These are phyloP conservation scores for Flaveria sonorensis DNA, from an alignment of 129 eudicot species.

Conservation along the genomic window DNA sequence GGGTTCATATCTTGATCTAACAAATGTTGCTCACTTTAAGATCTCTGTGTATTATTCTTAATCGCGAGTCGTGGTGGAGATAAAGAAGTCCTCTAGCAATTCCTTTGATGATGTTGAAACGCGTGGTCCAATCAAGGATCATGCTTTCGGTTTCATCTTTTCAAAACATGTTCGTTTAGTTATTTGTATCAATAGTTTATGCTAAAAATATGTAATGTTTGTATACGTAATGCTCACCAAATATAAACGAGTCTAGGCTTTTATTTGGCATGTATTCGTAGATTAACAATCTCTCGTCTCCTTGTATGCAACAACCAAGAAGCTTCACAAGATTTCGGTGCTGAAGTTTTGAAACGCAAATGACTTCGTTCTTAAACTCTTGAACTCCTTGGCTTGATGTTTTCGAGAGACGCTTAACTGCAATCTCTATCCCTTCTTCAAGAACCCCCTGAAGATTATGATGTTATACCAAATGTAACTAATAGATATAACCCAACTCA, in stretches of 20 bases:
- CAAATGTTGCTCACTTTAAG: constrained; percentile 46
- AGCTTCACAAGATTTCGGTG: constrained; percentile 26
- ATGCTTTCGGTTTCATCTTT: neutral
- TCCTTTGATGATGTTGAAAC: constrained; percentile 41
- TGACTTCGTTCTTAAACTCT: constrained; percentile 26
- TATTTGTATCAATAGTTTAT: neutral
- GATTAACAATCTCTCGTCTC: constrained; percentile 17
- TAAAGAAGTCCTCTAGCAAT: constrained; percentile 48
- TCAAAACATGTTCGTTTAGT: neutral
- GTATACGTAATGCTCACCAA: constrained; percentile 22
- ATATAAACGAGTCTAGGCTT: constrained; percentile 29
- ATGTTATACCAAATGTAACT: neutral
- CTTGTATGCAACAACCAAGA: constrained; percentile 27
- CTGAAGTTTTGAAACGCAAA: constrained; percentile 24
- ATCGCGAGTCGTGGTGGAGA: constrained; percentile 40
- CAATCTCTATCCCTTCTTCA: constrained; percentile 19
- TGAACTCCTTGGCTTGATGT: constrained; percentile 8
- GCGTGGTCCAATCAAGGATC: constrained; percentile 36
- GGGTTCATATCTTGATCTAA: constrained; percentile 44
- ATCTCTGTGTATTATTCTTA: constrained; percentile 46
- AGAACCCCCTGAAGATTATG: constrained; percentile 19
- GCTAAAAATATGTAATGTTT: neutral
- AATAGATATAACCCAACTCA: too few relatives aligned
- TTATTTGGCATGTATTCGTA: constrained; percentile 22
- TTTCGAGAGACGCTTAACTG: constrained; percentile 22